Evolutionary conservation across 805 yeast genomes (phyloP), one percentile per base, ranked within the genome.

Genomic region (Hanseniaspora hatyaiensis): DNA sequence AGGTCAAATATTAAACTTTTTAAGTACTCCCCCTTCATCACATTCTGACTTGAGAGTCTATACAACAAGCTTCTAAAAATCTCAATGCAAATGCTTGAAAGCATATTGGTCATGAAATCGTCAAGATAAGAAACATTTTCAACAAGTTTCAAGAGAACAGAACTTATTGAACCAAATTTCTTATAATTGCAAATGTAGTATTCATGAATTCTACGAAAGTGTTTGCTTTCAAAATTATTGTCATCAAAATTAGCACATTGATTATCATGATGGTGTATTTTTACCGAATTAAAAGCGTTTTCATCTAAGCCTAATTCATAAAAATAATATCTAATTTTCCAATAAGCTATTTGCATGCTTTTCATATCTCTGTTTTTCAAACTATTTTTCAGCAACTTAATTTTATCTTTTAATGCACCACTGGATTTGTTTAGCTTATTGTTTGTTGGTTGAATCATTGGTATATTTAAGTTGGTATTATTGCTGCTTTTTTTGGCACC

Each of bases 351-450:
- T 56, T 88, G 87, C 50, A 75, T 71, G 13, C 76, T 68, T n/a
- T 79, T 37, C 4, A 37, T 8, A 37, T 37, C 40, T 11, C 40
- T 23, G n/a, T 26, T 24, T 49, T 75, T 69, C 1, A 84, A 72
- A 13, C 82, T 74, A 9, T 73, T 65, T 24, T 72, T 69, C 52
- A 85, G 73, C 8, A 89, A 72, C 12, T 73, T 73, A 20, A 84
- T 71, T 0, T 96, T 96, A 59, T 89, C 95, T 39, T 72, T 67
- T 94, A 86, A 33, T 65, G 71, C 0, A 96, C 96, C 0, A 78
- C n/a, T n/a, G n/a, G 76, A 16, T 12, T 36, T 43, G 47, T 12
- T 42, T 4, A 59, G 66, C 6, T 59, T 66, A 15, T 60, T 59
- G 23, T 61, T 66, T 30, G 59, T 66, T 0, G 89, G 88, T 54